Base-by-base conservation (phyloP, 208 protist species). In the Leishmania major region DNA sequence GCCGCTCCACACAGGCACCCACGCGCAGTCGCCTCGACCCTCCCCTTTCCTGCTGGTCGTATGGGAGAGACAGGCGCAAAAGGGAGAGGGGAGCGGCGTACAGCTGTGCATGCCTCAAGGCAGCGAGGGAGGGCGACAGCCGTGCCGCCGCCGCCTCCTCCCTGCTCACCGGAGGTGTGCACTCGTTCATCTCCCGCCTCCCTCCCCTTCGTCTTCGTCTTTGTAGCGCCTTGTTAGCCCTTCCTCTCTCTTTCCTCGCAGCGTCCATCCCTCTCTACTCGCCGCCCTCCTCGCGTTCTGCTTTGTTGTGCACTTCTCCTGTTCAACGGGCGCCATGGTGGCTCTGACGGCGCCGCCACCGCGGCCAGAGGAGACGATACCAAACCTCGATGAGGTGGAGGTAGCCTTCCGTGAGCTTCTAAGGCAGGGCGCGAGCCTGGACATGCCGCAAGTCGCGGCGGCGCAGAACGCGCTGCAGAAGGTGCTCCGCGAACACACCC, bases 401-500 rank as follows among this genome's bases (percentile, higher is more conserved):
- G n/a, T 28, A 37, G 69, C 73, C 55, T 87, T 87, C 69, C 37
- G 77, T n/a, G 49, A 53, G 10, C 40, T 87, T 28, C 69, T 86
- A 13, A 70, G 59, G 47, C 28, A 19, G 1, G 79, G 78, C 25
- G 51, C 67, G n/a, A 53, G 43, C n/a, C 74, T 83, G 37, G 81
- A 75, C 31, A 62, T 40, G 28, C 35, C 75, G 13, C 72, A 47
- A 1, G 77, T 89, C 28, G 78, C 64, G 19, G 83, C 78, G 6
- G 78, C 80, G 2, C 82, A 80, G 67, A 73, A 82, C 53, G 79
- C 77, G 57, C 70, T 89, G 67, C 49, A 28, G 6, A 77, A 82
- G 69, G 75, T 87, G 3, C n/a, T 89, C 53, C 86, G 78, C 19
- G 82, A 87, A 67, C 86, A 87, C 78, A 83, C 81, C 66, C 81